Base-by-base conservation (phyloP, 352 stramenopile genomes). In the Pythium pyrilobum region DNA sequence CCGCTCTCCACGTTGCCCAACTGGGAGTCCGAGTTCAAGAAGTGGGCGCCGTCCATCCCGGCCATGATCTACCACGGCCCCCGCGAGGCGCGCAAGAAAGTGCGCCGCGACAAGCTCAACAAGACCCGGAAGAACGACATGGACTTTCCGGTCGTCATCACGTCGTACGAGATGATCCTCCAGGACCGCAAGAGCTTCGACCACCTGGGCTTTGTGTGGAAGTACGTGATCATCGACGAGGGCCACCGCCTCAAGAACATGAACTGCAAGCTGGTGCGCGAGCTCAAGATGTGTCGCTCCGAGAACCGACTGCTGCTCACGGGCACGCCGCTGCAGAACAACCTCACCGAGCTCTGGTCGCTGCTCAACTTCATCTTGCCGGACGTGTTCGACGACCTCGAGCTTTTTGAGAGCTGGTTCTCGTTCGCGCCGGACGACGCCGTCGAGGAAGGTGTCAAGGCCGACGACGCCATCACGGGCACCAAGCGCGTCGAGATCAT, bases 351-450 rank as follows among this genome's bases (percentile, higher is more conserved):
- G 72, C 78, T 99, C 5, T 99, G 96, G 96, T 87, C 93, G n/a
- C 69, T 99, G 50, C 80, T 99, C 28, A 99, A 99, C 66, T 98
- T 98, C 70, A 96, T 99, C 31, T 66, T 99, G 28, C 96, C 96
- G 0, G 77, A 96, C 38, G 96, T 99, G 41, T 99, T 99, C 68
- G 96, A 98, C 64, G 96, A 97, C 36, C 75, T 98, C 9, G 93
- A 98, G 56, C 94, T 97, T 8, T 99, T 99, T 72, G 95, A 99
- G 73, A 97, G 87, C 46, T 99, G 95, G 95, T 98, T 98, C 72
- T 97, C 92, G 39, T 98, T 98, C 67, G 97, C 97, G 45, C 93
- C 94, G n/a, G 88, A 97, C 59, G 62, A 62, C 20, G 64, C 64
- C 13, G 59, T 53, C 23, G 45, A 29, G 87, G 72, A 33, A 82